Evolutionary conservation across 2,329 filamentous ascomycete species (phyloP).

Genomic region (Talaromyces amestolkiae): DNA sequence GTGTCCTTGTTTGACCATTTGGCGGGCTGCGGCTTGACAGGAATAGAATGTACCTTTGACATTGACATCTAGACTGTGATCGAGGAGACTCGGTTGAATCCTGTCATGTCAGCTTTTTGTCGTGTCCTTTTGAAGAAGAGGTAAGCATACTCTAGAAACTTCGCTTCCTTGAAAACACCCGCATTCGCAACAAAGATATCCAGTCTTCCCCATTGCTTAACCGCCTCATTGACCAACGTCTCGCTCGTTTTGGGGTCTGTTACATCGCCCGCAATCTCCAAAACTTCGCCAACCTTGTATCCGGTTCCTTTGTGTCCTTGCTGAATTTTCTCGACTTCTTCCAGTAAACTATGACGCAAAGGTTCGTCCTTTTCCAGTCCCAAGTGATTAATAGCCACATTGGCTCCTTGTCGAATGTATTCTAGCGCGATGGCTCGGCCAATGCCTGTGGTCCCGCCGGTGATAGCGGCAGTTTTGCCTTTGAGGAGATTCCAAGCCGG

Average conservation of each 20-base stretch:
- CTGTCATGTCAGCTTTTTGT: neutral
- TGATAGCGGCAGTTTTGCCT: neutral
- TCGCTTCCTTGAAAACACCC: neutral
- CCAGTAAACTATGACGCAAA: neutral
- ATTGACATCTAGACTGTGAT: neutral
- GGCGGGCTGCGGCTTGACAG: constrained; percentile 29
- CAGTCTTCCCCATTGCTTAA: neutral
- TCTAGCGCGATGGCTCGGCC: neutral
- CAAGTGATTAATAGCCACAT: neutral
- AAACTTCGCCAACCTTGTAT: neutral
- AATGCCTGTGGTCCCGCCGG: neutral
- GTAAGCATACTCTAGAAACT: neutral
- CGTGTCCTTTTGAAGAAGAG: neutral
- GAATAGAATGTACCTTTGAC: constrained; percentile 29
- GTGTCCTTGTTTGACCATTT: constrained; percentile 28
- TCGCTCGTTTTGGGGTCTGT: neutral
- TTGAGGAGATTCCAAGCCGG: neutral
- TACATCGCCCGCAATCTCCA: neutral
- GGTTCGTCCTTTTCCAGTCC: neutral
- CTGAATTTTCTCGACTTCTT: neutral
- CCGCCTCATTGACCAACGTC: neutral
- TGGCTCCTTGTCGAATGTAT: neutral
- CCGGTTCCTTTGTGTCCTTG: neutral
- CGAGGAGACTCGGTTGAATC: neutral
- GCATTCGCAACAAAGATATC: neutral